A percentile compares a stretch with the other conserved stretches of the same genome.
These are phyloP conservation scores for Colletotrichum sojae DNA, from an alignment of 2,329 filamentous ascomycete genomes.

Conservation along the genomic window DNA sequence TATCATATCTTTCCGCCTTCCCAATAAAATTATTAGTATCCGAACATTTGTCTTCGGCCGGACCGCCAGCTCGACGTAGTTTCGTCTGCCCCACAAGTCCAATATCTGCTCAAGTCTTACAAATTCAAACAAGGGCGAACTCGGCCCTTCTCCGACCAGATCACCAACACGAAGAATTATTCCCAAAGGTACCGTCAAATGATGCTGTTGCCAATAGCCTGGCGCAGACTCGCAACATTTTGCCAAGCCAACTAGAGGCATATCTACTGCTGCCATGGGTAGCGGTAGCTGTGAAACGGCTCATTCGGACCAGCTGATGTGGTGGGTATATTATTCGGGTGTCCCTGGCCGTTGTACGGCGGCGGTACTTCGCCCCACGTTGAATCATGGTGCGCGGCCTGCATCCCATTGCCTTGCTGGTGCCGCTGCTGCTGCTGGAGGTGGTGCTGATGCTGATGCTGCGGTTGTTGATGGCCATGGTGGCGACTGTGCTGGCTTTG, in stretches of 20 bases:
- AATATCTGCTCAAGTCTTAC: no score
- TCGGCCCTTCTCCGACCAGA: not conserved
- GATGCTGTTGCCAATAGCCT: no score
- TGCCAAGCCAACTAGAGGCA: no score
- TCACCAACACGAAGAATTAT: no score
- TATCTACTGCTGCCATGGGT: constrained; percentile 42
- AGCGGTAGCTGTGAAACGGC: constrained; percentile 31
- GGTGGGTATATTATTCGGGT: not conserved
- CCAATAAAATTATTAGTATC: constrained; percentile 38
- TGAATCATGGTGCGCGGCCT: constrained; percentile 5
- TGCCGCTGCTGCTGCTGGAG: constrained; percentile 9
- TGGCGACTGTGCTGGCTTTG: not conserved
- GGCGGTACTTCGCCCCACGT: constrained; percentile 18
- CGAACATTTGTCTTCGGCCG: constrained; percentile 1
- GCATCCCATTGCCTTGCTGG: not conserved
- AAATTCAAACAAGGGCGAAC: no score
- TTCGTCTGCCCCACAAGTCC: no score
- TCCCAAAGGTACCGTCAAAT: no score
- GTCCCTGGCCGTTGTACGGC: constrained; percentile 25
- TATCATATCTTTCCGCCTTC: constrained; percentile 42
- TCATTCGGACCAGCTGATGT: constrained; percentile 31
- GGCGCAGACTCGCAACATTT: no score
- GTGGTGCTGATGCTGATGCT: constrained; percentile 14
- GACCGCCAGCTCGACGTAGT: no score
- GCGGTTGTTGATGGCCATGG: constrained; percentile 5